Base-by-base conservation (phyloP, 1,284 basidiomycete genomes). In the Clitocybe nebularis region DNA sequence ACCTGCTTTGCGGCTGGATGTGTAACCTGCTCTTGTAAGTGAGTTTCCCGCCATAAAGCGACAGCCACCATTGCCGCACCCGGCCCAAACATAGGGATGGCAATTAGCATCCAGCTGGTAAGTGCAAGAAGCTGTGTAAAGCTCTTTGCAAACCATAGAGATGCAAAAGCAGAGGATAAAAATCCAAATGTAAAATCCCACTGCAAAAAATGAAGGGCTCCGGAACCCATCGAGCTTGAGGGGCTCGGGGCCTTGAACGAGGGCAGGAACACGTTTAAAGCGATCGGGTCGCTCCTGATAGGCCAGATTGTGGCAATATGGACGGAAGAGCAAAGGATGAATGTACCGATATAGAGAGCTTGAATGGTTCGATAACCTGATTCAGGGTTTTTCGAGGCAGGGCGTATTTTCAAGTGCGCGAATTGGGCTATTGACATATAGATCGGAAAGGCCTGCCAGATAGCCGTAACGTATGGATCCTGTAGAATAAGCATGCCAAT, bases 381-480 rank as follows among this genome's bases (percentile, higher is more conserved):
- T n/a, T 58, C 49, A 4, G 52, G 21, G 36, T 51, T 39, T 14
- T 48, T 49, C 1, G 57, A 54, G 1, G 57, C 48, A 20, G 58
- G 60, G 17, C 66, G 67, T 26, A 68, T 39, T 23, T 56, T 32
- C 6, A 59, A 48, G 41, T 67, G 58, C 0, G 48, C 33, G 3
- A 40, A 40, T 32, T 63, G 52, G 5, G 64, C 58, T 13, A 67
- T 4, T 28, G 57, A 58, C 28, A 67, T 54, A 45, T 56, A 60
- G 17, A 67, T n/a, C 3, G 74, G 73, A 44, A 69, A 72, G 11
- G 57, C 44, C 41, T 75, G 74, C 73, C 72, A 76, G 23, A 64
- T 47, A 3, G 64, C 66, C 8, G 67, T 75, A 41, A 69, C 51
- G 14, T 43, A 40, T 3, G 69, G 58, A 33, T 62, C 59, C 22